Conservation (phyloP, 129 eudicot species). For the Chrysanthemum makinoi region DNA sequence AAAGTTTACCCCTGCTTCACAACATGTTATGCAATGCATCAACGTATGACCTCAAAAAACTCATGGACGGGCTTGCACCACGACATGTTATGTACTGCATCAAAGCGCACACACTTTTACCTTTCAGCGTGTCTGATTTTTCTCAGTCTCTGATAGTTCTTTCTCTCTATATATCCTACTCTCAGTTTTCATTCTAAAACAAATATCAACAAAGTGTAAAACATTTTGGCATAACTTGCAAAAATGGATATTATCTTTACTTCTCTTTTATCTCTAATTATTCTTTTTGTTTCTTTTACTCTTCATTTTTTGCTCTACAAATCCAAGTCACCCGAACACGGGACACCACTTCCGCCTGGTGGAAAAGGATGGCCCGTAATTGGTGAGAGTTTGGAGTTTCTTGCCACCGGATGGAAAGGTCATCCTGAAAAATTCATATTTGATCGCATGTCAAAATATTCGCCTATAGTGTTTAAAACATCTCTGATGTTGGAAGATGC, state of each 20-base stretch:
- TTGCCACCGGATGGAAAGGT: slow-evolving; percentile 79
- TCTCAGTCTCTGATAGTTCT: too few species aligned
- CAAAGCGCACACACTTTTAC: too few species aligned
- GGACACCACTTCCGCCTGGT: slow-evolving; percentile 59
- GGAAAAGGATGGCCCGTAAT: slow-evolving; percentile 70
- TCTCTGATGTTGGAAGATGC: slow-evolving; percentile 55
- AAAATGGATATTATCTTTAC: slow-evolving; percentile 57
- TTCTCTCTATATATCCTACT: too few species aligned
- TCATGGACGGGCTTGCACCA: too few species aligned
- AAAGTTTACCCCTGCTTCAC: too few species aligned
- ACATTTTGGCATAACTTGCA: neutral
- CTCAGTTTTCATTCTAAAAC: slow-evolving; percentile 6
- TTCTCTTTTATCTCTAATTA: slow-evolving; percentile 46
- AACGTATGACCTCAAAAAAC: too few species aligned
- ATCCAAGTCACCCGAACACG: slow-evolving; percentile 16
- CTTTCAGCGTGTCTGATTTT: too few species aligned
- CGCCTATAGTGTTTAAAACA: slow-evolving; percentile 53
- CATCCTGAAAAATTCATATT: slow-evolving; percentile 75
- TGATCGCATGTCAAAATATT: slow-evolving; percentile 66
- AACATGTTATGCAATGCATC: too few species aligned
- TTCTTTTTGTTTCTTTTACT: slow-evolving; percentile 37
- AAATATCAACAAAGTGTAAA: neutral
- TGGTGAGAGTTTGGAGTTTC: slow-evolving; percentile 79
- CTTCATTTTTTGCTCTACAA: slow-evolving; percentile 55
- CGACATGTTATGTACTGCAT: too few species aligned